Conservation (phyloP, 495 filamentous ascomycete species). For the Penicillium lividum region DNA sequence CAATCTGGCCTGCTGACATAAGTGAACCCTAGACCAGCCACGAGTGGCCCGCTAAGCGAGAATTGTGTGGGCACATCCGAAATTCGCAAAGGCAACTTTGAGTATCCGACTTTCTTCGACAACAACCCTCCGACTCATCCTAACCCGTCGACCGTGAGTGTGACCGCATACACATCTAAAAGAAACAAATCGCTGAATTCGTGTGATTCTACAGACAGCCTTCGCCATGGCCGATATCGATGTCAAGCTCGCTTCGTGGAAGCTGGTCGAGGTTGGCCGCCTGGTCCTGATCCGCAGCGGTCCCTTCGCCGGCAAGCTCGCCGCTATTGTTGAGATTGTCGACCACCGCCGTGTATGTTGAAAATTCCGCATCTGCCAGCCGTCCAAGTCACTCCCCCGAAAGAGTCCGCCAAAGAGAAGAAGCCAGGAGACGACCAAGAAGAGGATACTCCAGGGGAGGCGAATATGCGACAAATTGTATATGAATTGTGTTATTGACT, state of each 20-base stretch:
- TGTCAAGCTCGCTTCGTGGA: constrained; percentile 77
- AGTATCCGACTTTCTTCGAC: constrained; percentile 50
- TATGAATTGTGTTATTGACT: constrained; percentile 35
- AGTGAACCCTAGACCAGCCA: constrained; percentile 42
- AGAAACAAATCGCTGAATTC: constrained; percentile 25
- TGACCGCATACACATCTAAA: constrained; percentile 14
- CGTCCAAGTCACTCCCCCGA: constrained; percentile 42
- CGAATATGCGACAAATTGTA: neutral
- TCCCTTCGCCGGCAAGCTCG: constrained; percentile 80
- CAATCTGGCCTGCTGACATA: constrained; percentile 16
- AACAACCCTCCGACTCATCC: constrained; percentile 46
- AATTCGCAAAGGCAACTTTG: constrained; percentile 46
- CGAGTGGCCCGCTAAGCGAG: constrained; percentile 37
- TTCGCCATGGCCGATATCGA: constrained; percentile 67
- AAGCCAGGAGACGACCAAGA: neutral
- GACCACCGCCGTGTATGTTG: constrained; percentile 94
- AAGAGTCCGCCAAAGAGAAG: constrained; percentile 5
- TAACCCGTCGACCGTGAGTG: constrained; percentile 51
- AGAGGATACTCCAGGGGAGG: constrained; percentile 12
- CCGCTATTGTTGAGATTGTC: constrained; percentile 96
- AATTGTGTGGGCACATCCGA: constrained; percentile 44
- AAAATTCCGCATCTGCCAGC: neutral
- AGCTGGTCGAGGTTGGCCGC: constrained; percentile 95
- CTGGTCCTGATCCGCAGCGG: constrained; percentile 80
- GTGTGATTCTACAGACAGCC: constrained; percentile 25